Evolutionary conservation across 257 asterid species (phyloP), one percentile per base, ranked within the genome.

Genomic region (Lantana camara): DNA sequence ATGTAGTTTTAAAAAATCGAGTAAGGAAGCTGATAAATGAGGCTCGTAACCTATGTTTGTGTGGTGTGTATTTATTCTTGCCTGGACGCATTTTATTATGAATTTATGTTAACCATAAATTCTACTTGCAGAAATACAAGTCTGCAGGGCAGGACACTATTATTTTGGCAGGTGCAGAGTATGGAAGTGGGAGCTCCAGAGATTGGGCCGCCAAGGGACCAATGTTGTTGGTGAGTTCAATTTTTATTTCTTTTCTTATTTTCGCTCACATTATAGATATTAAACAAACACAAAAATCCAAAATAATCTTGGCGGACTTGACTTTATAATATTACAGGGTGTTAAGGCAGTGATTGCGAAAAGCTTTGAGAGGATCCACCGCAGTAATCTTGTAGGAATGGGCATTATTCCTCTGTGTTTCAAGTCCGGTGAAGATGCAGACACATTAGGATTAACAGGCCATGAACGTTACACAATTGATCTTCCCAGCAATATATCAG

Each of bases 121-220:
- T 22, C 63, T 47, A 72, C 53, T 62, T 70, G 23, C 88, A 92
- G 97, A 89, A 77, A 76, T 92, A 92, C 90, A 92, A 80, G 76
- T 57, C 93, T 60, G 91, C 87, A 46, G 97, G 95, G 13, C 84
- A 82, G 60, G 89, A 40, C 79, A 92, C 98, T 9, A 73, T 89
- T 60, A 79, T 92, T 58, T 85, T 92, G 95, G 98, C 98, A 29
- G 98, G 97, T 75, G 98, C 96, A 5, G 98, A 92, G 81, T 92
- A 92, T 56, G 98, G 98, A 79, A 92, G 98, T 71, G 98, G 98
- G 68, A 89, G 97, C 77, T 92, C 98, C 27, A 84, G 98, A 44
- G 98, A 92, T 73, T 92, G 97, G 98, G 98, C 98, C 22, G 98
- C 98, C 57, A 92, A 92, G 79, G 98, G 98, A 40, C 98, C 98